Conservation (phyloP, 768 basidiomycete species). For the Agrocybe praecox region DNA sequence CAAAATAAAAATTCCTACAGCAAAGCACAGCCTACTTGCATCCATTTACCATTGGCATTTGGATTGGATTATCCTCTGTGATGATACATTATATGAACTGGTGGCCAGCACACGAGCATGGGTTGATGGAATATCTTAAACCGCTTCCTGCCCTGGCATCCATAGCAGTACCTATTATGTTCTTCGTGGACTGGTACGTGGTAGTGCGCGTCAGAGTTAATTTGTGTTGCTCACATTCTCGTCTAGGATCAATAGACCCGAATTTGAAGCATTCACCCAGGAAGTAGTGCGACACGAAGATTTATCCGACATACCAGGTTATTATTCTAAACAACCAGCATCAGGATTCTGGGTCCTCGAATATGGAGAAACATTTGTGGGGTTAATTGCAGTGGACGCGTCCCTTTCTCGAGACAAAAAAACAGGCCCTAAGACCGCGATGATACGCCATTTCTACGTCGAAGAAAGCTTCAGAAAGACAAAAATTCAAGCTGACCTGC, state of each 20-base stretch:
- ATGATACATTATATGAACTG: conserved; percentile 63
- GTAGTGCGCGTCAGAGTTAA: neutral
- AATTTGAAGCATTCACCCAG: conserved; percentile 59
- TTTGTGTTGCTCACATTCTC: neutral
- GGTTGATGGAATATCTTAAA: conserved; percentile 51
- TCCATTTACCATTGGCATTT: conserved; percentile 60
- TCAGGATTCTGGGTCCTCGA: conserved; percentile 77
- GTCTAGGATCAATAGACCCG: conserved; percentile 68
- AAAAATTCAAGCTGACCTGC: conserved; percentile 65
- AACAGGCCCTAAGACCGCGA: conserved; percentile 46
- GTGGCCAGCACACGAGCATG: conserved; percentile 61
- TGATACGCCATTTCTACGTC: conserved; percentile 76
- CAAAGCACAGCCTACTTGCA: conserved; percentile 49
- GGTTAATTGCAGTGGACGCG: conserved; percentile 73
- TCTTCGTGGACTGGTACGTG: conserved; percentile 69
- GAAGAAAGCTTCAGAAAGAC: conserved; percentile 62
- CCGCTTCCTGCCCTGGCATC: conserved; percentile 71
- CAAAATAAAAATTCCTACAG: conserved; percentile 2
- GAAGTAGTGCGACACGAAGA: conserved; percentile 58
- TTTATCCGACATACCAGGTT: conserved; percentile 47
- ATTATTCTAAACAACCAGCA: conserved; percentile 62
- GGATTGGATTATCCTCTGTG: conserved; percentile 60
- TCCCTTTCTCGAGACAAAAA: conserved; percentile 39
- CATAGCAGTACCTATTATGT: conserved; percentile 64
- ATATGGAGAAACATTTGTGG: conserved; percentile 57